Percentiles rank a stretch among this genome's conserved stretches.
These are phyloP conservation scores for Piper longum DNA, from an alignment of 164 flowering plant species.

Conservation along the genomic window DNA sequence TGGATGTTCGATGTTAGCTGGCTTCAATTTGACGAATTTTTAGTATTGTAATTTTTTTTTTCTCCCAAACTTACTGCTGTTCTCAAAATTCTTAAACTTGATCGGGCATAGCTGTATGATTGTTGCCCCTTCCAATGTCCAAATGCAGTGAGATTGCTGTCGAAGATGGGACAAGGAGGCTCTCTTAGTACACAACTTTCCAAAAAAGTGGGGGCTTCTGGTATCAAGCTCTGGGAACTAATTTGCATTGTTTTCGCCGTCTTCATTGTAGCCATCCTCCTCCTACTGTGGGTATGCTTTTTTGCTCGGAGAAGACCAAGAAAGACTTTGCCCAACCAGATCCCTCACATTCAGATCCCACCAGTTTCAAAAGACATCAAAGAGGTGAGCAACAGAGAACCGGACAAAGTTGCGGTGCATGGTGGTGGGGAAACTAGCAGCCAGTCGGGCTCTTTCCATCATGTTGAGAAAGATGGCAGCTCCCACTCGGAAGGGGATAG, in stretches of 20 bases:
- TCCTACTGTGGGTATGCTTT: slow-evolving; percentile 38
- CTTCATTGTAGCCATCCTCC: slow-evolving; percentile 37
- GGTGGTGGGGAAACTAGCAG: slow-evolving; percentile 32
- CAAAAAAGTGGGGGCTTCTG: slow-evolving; percentile 33
- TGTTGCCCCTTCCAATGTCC: neutral
- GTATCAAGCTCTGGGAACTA: slow-evolving; percentile 63
- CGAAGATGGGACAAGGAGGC: slow-evolving; percentile 29
- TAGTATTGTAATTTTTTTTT: too few relatives aligned
- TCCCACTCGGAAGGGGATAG: slow-evolving; percentile 43
- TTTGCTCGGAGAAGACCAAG: slow-evolving; percentile 47
- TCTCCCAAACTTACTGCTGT: too few relatives aligned
- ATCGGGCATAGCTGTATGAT: neutral
- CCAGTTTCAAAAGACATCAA: slow-evolving; percentile 53
- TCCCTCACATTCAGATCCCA: slow-evolving; percentile 39
- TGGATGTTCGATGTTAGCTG: neutral
- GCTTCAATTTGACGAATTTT: too few relatives aligned
- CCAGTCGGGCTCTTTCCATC: slow-evolving; percentile 49
- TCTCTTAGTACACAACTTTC: slow-evolving; percentile 35
- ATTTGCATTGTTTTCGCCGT: slow-evolving; percentile 40
- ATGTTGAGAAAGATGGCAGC: slow-evolving; percentile 42
- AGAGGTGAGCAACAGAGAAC: slow-evolving; percentile 56
- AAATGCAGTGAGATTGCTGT: neutral
- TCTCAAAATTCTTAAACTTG: neutral
- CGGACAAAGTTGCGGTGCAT: slow-evolving; percentile 39
- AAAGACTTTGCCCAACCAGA: slow-evolving; percentile 18